A percentile compares a stretch with the other conserved stretches of the same genome.
Conservation (phyloP, 139 green algal species). For the Micromonas pusilla region DNA sequence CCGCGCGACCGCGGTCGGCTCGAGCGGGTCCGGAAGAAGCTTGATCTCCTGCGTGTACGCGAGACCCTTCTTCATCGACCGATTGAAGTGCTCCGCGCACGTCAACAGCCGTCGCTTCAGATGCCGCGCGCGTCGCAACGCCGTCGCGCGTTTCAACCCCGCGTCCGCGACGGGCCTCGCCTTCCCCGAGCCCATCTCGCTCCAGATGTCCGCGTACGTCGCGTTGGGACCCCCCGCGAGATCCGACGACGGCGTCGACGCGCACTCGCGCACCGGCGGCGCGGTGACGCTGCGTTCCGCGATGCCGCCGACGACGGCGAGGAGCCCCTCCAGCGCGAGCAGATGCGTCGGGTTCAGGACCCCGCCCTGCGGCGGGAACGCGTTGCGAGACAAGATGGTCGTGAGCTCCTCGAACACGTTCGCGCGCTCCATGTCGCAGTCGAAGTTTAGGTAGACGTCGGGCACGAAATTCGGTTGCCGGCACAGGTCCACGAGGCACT, state of each 20-base stretch:
- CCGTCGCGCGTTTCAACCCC: background rate
- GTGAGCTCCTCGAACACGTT: constrained; percentile 24
- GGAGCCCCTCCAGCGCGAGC: constrained; percentile 77
- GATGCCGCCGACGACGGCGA: constrained; percentile 63
- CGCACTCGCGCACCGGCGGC: background rate
- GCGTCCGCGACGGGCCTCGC: background rate
- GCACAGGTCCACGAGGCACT: constrained; percentile 85
- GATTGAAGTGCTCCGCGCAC: constrained; percentile 94
- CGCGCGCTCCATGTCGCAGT: constrained; percentile 56
- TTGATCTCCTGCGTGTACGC: constrained; percentile 66
- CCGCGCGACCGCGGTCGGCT: constrained; percentile 48
- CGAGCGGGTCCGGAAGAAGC: constrained; percentile 62
- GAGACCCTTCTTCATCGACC: constrained; percentile 89
- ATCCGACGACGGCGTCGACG: background rate
- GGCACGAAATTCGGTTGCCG: constrained; percentile 74
- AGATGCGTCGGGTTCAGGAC: constrained; percentile 64
- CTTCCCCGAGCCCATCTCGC: background rate
- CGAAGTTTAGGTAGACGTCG: constrained; percentile 81
- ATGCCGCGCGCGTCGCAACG: constrained; percentile 37
- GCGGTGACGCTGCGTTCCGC: constrained; percentile 22
- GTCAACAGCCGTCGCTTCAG: constrained; percentile 69
- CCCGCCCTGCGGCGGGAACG: constrained; percentile 46
- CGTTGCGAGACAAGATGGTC: background rate
- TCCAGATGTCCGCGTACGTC: background rate
- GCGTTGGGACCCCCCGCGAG: background rate